Conservation (phyloP, 2,329 filamentous ascomycete genomes). For the Plectosphaerella cucumerina region DNA sequence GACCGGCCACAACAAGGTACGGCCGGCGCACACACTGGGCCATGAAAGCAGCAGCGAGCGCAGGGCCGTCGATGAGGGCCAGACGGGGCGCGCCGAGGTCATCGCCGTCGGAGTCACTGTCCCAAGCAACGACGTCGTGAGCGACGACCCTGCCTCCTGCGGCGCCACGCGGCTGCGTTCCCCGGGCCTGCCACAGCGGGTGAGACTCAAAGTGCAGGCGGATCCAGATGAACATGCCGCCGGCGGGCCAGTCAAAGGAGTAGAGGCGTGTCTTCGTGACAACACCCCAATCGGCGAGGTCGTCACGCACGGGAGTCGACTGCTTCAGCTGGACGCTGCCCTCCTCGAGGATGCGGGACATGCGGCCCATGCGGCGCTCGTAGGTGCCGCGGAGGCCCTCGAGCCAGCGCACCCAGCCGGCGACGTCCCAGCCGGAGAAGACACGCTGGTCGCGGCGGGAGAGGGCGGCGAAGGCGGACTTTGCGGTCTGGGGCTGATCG, state of each 20-base stretch:
- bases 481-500: conserved; percentile 45
- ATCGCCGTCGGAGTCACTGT: background rate
- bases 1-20: conserved; percentile 64
- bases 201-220: conserved; percentile 68
- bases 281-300: conserved; percentile 66
- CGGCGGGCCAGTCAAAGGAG: conserved; percentile 74
- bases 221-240: conserved; percentile 92
- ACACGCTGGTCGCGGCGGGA: conserved; percentile 41
- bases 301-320: conserved; percentile 39
- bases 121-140: background rate
- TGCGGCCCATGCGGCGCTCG: conserved; percentile 76
- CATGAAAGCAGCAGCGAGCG: conserved; percentile 65
- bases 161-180: conserved; percentile 12
- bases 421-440: conserved; percentile 66
- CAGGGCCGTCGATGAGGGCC: conserved; percentile 45
- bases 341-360: conserved; percentile 70
- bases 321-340: conserved; percentile 63
- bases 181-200: conserved; percentile 52
- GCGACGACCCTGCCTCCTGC: background rate
- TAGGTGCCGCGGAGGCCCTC: conserved; percentile 79
- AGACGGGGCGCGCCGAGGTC: conserved; percentile 6
- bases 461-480: conserved; percentile 36
- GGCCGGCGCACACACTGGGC: conserved; percentile 66
- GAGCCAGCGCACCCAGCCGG: conserved; percentile 90
- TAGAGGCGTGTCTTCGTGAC: conserved; percentile 71